Evolutionary conservation across 2,329 filamentous ascomycete genomes (phyloP).

Genomic region (Pseudohalonectria lignicola): DNA sequence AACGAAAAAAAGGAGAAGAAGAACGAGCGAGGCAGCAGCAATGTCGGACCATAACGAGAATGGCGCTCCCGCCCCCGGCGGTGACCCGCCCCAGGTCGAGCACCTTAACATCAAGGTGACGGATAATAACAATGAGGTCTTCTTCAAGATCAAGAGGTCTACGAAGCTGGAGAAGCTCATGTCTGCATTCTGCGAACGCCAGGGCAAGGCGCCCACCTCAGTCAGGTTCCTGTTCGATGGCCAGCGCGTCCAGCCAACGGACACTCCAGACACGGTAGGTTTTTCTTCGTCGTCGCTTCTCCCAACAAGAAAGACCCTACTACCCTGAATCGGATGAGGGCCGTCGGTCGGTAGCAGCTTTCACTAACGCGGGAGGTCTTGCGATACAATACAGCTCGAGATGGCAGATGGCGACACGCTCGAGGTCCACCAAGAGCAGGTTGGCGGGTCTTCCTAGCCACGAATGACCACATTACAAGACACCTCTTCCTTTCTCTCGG

Average conservation of each 20-base stretch:
- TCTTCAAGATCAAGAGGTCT: conserved; percentile 98
- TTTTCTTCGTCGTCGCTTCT: neutral
- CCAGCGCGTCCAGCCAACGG: conserved; percentile 76
- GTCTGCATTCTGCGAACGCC: conserved; percentile 93
- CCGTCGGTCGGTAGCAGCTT: too few species aligned
- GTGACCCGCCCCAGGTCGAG: conserved; percentile 47
- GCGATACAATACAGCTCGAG: conserved; percentile 81
- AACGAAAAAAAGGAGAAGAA: too few species aligned
- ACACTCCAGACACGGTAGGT: conserved; percentile 84
- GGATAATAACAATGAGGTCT: conserved; percentile 98
- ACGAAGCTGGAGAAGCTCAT: conserved; percentile 96
- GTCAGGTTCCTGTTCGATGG: conserved; percentile 96
- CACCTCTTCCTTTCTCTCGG: neutral
- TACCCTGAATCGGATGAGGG: too few species aligned
- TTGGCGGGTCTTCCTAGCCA: conserved; percentile 44
- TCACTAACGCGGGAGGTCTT: too few species aligned
- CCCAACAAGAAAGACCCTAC: neutral
- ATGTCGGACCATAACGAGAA: too few species aligned
- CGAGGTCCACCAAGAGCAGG: conserved; percentile 97
- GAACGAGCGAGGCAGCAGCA: too few species aligned
- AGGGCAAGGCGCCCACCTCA: conserved; percentile 74
- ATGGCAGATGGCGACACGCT: conserved; percentile 95
- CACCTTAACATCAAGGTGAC: conserved; percentile 99
- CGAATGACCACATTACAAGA: neutral
- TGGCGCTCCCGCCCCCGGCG: too few species aligned